A percentile compares a stretch with the other conserved stretches of the same genome.
Evolutionary conservation across 2,329 filamentous ascomycete genomes (phyloP).

Genomic region (Cordyceps cicadae): DNA sequence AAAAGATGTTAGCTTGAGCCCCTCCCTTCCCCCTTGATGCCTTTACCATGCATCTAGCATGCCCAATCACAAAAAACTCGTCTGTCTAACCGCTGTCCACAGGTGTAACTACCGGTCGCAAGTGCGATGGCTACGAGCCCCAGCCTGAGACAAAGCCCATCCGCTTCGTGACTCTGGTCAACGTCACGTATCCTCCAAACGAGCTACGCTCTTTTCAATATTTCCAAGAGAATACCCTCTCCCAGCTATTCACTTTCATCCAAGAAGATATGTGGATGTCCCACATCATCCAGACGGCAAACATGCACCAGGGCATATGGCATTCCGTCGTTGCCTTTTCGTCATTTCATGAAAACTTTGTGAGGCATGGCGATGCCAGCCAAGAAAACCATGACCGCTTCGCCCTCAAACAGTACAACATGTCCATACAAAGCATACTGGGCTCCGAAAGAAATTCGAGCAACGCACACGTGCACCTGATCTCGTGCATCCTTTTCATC

Average conservation of each 20-base stretch:
- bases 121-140: slow-evolving; percentile 8
- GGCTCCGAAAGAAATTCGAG: neutral
- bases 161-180: slow-evolving; percentile 4
- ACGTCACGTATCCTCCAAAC: neutral
- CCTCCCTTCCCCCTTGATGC: neutral
- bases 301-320: slow-evolving; percentile 5
- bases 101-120: slow-evolving; percentile 9
- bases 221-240: slow-evolving; percentile 7
- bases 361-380: neutral
- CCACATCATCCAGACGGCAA: slow-evolving; percentile 1
- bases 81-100: neutral
- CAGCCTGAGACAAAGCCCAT: neutral
- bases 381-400: slow-evolving; percentile 1
- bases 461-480: slow-evolving; percentile 8
- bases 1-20: slow-evolving; percentile 8
- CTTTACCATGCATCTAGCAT: neutral
- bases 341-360: slow-evolving; percentile 6
- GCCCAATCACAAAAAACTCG: neutral
- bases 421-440: slow-evolving; percentile 8
- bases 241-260: slow-evolving; percentile 7
- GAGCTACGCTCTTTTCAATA: slow-evolving; percentile 10
- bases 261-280: slow-evolving; percentile 8
- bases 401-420: slow-evolving; percentile 10
- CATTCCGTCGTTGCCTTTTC: slow-evolving; percentile 8
- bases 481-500: slow-evolving; percentile 11